Evolutionary conservation across 179 eudicot genomes (phyloP).

Genomic region (Drosera spatulata): DNA sequence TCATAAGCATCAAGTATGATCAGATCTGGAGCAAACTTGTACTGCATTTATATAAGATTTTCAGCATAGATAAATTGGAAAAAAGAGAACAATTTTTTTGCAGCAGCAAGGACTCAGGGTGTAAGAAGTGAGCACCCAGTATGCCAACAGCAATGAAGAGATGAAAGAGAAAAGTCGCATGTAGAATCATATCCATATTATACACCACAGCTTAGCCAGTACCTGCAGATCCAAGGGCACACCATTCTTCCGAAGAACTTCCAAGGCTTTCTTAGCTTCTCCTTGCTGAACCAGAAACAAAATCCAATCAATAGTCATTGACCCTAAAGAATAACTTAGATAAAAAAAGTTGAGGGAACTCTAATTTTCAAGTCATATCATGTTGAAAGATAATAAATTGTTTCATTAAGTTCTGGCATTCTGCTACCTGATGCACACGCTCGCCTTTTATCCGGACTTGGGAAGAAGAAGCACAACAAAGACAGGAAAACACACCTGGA

Average conservation of each 20-base stretch:
- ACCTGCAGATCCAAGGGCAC: slow-evolving; percentile 85
- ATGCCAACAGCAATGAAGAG: not conserved
- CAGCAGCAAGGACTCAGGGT: not conserved
- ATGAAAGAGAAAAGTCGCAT: not conserved
- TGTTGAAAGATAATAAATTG: too few species aligned
- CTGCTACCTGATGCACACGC: too few species aligned
- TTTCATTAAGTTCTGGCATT: too few species aligned
- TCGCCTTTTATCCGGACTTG: too few species aligned
- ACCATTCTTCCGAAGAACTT: slow-evolving; percentile 81
- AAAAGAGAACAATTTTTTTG: too few species aligned
- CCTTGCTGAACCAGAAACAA: slow-evolving; percentile 52
- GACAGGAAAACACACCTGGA: slow-evolving; percentile 46
- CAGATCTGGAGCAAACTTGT: slow-evolving; percentile 96
- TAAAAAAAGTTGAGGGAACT: too few species aligned
- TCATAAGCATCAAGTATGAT: slow-evolving; percentile 99
- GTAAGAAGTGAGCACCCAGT: not conserved
- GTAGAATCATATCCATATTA: not conserved
- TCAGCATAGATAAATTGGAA: too few species aligned
- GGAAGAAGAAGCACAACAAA: not conserved
- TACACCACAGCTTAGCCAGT: slow-evolving; percentile 4
- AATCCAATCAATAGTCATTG: not conserved
- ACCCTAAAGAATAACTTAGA: too few species aligned
- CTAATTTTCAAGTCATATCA: too few species aligned
- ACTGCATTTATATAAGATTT: slow-evolving; percentile 32
- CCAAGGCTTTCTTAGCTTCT: slow-evolving; percentile 94